Percentiles rank a stretch among this genome's conserved stretches.
Conservation (phyloP, 2,329 filamentous ascomycete genomes). For the Claviceps cyperi region DNA sequence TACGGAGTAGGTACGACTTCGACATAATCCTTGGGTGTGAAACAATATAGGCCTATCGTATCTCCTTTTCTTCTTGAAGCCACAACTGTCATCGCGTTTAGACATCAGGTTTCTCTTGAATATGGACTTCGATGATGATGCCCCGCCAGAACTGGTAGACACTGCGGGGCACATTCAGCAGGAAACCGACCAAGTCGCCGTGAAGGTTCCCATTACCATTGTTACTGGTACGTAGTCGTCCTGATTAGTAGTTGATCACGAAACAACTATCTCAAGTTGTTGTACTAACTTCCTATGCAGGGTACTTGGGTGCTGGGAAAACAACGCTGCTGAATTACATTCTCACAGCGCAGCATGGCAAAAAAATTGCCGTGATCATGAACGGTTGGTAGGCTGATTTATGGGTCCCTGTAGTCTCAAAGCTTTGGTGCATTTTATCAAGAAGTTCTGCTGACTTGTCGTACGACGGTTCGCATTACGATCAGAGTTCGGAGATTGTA, state of each 20-base stretch:
- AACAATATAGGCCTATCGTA: neutral
- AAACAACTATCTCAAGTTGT: too few relatives aligned
- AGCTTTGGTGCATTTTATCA: neutral
- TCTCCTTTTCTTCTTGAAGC: neutral
- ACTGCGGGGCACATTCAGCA: slow-evolving; percentile 22
- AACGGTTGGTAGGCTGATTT: slow-evolving; percentile 42
- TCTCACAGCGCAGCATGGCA: slow-evolving; percentile 84
- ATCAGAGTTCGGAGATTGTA: slow-evolving; percentile 68
- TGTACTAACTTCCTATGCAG: slow-evolving; percentile 26
- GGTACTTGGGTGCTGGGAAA: slow-evolving; percentile 90
- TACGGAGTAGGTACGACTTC: too few relatives aligned
- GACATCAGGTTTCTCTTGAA: neutral
- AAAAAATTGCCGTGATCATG: slow-evolving; percentile 95
- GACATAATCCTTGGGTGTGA: too few relatives aligned
- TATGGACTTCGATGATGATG: slow-evolving; percentile 54
- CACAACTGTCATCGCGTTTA: neutral
- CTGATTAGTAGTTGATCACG: neutral
- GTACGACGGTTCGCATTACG: neutral
- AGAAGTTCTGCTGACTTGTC: neutral
- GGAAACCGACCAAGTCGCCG: slow-evolving; percentile 29
- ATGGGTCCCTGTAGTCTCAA: too few relatives aligned
- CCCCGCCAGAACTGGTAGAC: slow-evolving; percentile 49
- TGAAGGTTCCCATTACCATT: slow-evolving; percentile 72
- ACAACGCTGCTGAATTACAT: slow-evolving; percentile 95
- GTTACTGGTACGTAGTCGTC: slow-evolving; percentile 46